Evolutionary conservation across 441 rosid genomes (phyloP).

Genomic region (Populus hybrid): DNA sequence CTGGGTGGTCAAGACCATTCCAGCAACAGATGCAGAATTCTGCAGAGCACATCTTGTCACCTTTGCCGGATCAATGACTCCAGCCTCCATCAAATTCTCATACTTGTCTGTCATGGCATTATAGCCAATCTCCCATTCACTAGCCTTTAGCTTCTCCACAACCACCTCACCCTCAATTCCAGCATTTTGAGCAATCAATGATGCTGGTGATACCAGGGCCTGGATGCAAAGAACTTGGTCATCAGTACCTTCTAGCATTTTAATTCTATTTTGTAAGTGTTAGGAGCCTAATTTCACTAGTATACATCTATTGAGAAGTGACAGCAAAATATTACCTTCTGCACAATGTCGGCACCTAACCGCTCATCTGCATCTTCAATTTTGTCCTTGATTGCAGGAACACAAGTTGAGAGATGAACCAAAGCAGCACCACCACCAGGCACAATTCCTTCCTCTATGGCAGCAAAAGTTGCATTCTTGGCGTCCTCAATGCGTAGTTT

Average conservation of each 20-base stretch:
- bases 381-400: slow-evolving; percentile 69
- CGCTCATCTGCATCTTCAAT: slow-evolving; percentile 78
- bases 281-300: background rate
- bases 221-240: background rate
- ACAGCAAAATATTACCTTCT: slow-evolving; percentile 49
- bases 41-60: slow-evolving; percentile 91
- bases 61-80: slow-evolving; percentile 94
- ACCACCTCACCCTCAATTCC: slow-evolving; percentile 96
- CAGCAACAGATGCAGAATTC: slow-evolving; percentile 93
- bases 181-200: slow-evolving; percentile 88
- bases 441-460: slow-evolving; percentile 94
- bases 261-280: background rate
- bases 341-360: slow-evolving; percentile 87
- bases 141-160: slow-evolving; percentile 63
- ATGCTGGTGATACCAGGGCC: slow-evolving; percentile 83
- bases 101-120: slow-evolving; percentile 89
- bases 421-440: slow-evolving; percentile 95
- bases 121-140: slow-evolving; percentile 91
- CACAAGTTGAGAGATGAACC: slow-evolving; percentile 65
- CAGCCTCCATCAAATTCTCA: slow-evolving; percentile 81
- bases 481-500: slow-evolving; percentile 94
- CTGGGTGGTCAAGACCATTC: slow-evolving; percentile 92
- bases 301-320: background rate
- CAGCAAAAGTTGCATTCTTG: slow-evolving; percentile 95
- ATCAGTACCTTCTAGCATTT: background rate